Percentiles rank a stretch among this genome's conserved stretches.
Conservation (phyloP, 139 green algal genomes). For the Pycnococcus provasolii region DNA sequence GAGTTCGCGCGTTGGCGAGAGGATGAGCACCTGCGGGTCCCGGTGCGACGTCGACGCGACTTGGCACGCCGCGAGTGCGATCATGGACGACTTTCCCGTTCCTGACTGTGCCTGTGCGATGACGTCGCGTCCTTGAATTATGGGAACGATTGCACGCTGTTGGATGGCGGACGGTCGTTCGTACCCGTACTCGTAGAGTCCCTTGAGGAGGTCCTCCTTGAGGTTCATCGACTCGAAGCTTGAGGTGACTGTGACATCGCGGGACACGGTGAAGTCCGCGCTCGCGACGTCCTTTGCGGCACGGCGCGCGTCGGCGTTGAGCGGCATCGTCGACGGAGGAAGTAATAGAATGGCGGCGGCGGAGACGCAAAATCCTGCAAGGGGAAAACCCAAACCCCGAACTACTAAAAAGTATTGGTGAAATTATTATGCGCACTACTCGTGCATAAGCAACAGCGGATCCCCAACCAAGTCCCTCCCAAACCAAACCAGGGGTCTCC, state of each 20-base stretch:
- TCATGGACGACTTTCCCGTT: conserved; percentile 95
- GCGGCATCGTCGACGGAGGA: no score
- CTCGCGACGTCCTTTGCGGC: neutral
- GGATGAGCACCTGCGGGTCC: conserved; percentile 72
- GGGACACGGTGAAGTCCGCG: conserved; percentile 62
- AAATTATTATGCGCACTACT: no score
- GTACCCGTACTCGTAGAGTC: conserved; percentile 91
- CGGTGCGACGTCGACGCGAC: conserved; percentile 59
- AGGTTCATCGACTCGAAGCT: conserved; percentile 89
- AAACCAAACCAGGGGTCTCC: no score
- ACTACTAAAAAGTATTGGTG: no score
- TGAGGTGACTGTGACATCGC: conserved; percentile 60
- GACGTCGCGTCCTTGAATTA: conserved; percentile 80
- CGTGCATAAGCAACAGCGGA: no score
- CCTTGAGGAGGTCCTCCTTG: conserved; percentile 81
- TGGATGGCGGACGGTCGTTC: conserved; percentile 97
- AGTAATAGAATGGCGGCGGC: no score
- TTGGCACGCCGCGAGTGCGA: conserved; percentile 80
- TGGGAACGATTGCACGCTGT: conserved; percentile 87
- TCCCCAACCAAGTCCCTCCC: no score
- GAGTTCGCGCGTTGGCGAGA: conserved; percentile 95
- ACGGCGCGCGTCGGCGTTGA: neutral
- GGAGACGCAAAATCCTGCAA: no score
- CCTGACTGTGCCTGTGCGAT: conserved; percentile 97
- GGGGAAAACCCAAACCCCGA: no score